A percentile compares a stretch with the other conserved stretches of the same genome.
Evolutionary conservation across 2,329 filamentous ascomycete genomes (phyloP).

Genomic region (Aureobasidium sp.): DNA sequence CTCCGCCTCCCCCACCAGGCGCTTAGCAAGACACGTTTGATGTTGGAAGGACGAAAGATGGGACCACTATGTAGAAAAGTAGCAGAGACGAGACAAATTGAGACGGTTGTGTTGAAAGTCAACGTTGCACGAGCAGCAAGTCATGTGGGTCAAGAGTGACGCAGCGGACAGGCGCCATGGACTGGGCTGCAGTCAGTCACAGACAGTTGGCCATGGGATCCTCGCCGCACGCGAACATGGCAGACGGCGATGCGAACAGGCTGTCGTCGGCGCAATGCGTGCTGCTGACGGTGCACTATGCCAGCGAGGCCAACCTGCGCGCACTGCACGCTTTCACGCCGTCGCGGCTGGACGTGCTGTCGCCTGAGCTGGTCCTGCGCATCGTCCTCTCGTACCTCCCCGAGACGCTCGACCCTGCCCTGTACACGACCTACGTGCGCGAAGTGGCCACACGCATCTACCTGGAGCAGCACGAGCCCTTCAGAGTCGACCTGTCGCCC

Average conservation of each 20-base stretch:
- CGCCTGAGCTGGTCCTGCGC: constrained; percentile 59
- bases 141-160: neutral
- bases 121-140: too few species aligned
- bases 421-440: constrained; percentile 56
- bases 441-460: constrained; percentile 48
- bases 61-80: neutral
- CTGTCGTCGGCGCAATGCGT: constrained; percentile 63
- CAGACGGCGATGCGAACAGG: constrained; percentile 22
- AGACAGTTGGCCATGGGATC: too few species aligned
- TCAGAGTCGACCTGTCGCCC: constrained; percentile 46
- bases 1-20: constrained; percentile 47
- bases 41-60: neutral
- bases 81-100: neutral
- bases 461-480: constrained; percentile 36
- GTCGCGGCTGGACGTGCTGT: constrained; percentile 51
- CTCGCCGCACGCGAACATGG: too few species aligned
- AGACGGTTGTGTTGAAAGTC: neutral
- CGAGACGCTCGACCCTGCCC: constrained; percentile 57
- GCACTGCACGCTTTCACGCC: constrained; percentile 55
- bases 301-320: constrained; percentile 58
- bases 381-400: constrained; percentile 73
- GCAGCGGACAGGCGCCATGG: neutral
- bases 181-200: too few species aligned
- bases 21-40: neutral
- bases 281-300: constrained; percentile 64